Percentiles rank a stretch among this genome's conserved stretches.
Conservation (phyloP, 2,329 filamentous ascomycete genomes). For the Fonsecaea monophora region DNA sequence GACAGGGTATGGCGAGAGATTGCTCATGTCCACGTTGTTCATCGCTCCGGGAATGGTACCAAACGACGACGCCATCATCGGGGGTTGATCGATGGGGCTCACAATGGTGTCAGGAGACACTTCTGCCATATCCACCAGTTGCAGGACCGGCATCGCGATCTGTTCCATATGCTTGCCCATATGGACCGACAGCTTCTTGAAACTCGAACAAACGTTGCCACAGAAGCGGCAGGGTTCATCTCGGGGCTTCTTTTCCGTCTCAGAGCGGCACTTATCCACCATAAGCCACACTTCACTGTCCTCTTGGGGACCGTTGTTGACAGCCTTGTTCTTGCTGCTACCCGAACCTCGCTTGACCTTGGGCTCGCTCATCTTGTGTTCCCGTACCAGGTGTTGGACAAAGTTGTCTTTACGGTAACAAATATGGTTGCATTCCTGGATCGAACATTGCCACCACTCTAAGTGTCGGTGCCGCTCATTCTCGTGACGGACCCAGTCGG, state of each 20-base stretch:
- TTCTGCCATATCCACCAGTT: slow-evolving; percentile 53
- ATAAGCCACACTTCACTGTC: slow-evolving; percentile 75
- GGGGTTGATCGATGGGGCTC: slow-evolving; percentile 68
- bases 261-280: slow-evolving; percentile 77
- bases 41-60: slow-evolving; percentile 16
- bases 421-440: slow-evolving; percentile 78
- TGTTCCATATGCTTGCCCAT: slow-evolving; percentile 94
- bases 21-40: slow-evolving; percentile 38
- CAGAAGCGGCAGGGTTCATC: slow-evolving; percentile 89
- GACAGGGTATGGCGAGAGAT: slow-evolving; percentile 42
- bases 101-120: slow-evolving; percentile 65
- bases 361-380: slow-evolving; percentile 85
- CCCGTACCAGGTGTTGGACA: slow-evolving; percentile 86
- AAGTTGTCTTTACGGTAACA: slow-evolving; percentile 94
- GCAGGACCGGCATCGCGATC: slow-evolving; percentile 80
- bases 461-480: slow-evolving; percentile 89
- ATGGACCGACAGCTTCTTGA: slow-evolving; percentile 95
- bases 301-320: slow-evolving; percentile 44
- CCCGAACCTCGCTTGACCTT: slow-evolving; percentile 76
- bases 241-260: slow-evolving; percentile 69
- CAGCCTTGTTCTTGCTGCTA: slow-evolving; percentile 61
- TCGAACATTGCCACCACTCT: slow-evolving; percentile 88
- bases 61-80: slow-evolving; percentile 48
- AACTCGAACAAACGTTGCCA: slow-evolving; percentile 77
- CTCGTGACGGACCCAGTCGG: slow-evolving; percentile 94